These are phyloP conservation scores for Colletotrichum orchidophilum DNA, from an alignment of 2,329 filamentous ascomycete species.

Conservation along the genomic window DNA sequence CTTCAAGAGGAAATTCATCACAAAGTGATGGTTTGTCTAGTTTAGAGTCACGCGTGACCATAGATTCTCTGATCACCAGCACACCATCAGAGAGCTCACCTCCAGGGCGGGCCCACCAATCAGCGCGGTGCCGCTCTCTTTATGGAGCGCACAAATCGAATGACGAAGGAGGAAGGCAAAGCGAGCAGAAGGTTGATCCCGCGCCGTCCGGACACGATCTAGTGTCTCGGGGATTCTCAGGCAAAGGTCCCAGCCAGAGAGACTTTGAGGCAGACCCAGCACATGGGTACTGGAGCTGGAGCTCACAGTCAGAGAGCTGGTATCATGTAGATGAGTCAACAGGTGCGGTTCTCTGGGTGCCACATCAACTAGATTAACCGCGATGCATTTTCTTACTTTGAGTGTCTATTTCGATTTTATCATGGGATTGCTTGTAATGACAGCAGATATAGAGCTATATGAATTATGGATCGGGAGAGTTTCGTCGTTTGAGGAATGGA, in stretches of 20 bases:
- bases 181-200: background rate
- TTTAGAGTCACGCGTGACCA: background rate
- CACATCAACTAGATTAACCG: background rate
- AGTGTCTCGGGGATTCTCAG: background rate
- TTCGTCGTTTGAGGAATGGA: no score
- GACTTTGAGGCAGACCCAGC: background rate
- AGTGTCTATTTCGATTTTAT: no score
- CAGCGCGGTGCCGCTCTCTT: no score
- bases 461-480: no score
- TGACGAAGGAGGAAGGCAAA: no score
- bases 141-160: no score
- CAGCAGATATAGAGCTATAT: no score
- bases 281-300: background rate
- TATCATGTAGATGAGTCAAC: background rate
- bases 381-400: no score
- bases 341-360: background rate
- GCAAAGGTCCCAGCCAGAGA: background rate
- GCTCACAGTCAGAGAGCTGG: background rate
- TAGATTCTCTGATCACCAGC: background rate
- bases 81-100: background rate
- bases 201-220: background rate
- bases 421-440: no score
- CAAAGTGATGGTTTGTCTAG: background rate
- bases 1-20: background rate
- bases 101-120: background rate